Evolutionary conservation across 1,284 basidiomycete genomes (phyloP).

Genomic region (Heterobasidion parviporum): DNA sequence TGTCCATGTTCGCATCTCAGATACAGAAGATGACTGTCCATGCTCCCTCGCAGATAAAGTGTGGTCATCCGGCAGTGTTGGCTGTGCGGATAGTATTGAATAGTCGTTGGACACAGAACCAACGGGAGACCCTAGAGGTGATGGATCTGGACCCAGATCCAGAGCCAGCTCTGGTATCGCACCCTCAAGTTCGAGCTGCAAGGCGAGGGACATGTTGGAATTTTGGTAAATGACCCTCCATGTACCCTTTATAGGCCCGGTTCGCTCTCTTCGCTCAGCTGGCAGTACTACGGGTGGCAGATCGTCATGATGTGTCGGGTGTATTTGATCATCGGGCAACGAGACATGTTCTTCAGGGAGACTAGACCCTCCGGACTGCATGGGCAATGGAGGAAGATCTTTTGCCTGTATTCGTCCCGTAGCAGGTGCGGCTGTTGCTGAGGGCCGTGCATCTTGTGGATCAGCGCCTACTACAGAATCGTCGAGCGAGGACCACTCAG

Average conservation of each 20-base stretch:
- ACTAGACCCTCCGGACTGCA: no score
- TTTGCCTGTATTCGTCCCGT: background rate
- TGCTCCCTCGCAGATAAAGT: background rate
- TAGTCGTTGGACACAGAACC: background rate
- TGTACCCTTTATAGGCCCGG: background rate
- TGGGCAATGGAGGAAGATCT: no score
- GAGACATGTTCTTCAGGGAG: no score
- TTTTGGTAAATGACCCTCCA: background rate
- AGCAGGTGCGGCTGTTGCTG: background rate
- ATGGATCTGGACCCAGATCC: background rate
- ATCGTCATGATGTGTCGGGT: background rate
- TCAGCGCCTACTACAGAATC: background rate
- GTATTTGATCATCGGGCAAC: no score
- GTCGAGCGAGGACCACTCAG: background rate
- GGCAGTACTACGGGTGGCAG: background rate
- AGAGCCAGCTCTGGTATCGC: background rate
- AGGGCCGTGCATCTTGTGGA: background rate
- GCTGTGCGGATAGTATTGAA: background rate
- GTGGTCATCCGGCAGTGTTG: background rate
- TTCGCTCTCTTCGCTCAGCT: background rate
- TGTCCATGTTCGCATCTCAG: no score
- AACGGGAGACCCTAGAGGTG: background rate
- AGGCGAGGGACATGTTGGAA: background rate
- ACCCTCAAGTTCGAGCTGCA: background rate
- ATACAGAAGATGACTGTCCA: background rate